Evolutionary conservation across 768 basidiomycete genomes (phyloP), one percentile per base, ranked within the genome.

Genomic region (Lactifluus volemus): DNA sequence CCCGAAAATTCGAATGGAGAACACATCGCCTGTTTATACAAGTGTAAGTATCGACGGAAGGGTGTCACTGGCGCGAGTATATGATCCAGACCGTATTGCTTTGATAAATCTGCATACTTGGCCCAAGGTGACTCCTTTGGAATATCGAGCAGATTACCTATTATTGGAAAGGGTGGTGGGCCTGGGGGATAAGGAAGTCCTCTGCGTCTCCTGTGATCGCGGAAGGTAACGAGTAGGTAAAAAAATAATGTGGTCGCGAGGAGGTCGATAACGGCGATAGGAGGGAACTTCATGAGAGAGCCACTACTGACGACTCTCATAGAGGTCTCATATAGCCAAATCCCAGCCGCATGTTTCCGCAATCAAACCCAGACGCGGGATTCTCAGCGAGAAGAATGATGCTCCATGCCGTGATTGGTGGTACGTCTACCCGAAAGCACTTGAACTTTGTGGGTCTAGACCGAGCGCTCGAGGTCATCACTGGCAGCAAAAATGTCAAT

Each of bases 1-100:
- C 19, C 77, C 75, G 34, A 84, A 68, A 25, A 81, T 59, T 41
- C 69, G 68, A 47, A 76, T 53, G 62, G 21, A 39, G 17, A 42
- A 42, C 5, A 42, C 11, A 42, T 42, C 41, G 15, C 41, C 41
- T 42, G 41, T 5, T 42, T 15, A 17, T 17, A 15, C 41, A 15
- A 42, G 15, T 42, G 41, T 42, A 1, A 42, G 5, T 42, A 15
- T 42, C 15, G 17, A 11, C 14, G 41, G 15, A 42, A 15, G 41
- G 5, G 7, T 17, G 17, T 17, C 41, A 42, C 41, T 17, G 17
- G 5, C 15, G 17, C 15, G 7, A 42, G 41, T 14, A 11, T 42
- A 17, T 42, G 15, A 42, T 6, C 41, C 15, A 0, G 6, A 42
- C 41, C 41, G 41, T 42, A 42, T 15, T 42, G 15, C 5, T 42